Evolutionary conservation across 1,284 basidiomycete species (phyloP), one percentile per base, ranked within the genome.

Genomic region (Fomitopsis schrenkii): DNA sequence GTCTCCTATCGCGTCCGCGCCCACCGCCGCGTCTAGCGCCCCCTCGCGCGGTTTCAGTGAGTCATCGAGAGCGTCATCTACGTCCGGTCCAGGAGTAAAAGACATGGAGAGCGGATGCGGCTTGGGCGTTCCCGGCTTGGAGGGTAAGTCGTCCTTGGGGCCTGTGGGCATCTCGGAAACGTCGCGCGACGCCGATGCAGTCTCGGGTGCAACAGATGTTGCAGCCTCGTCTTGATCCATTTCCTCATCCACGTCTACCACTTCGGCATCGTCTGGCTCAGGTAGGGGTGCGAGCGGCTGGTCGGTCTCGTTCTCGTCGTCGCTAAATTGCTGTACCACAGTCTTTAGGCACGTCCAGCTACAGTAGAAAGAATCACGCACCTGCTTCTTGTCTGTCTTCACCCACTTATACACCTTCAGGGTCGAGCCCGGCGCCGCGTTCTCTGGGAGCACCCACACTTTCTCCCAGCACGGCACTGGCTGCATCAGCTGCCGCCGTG

Each of bases 381-480:
- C 90, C 78, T 90, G 90, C 56, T 78, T 77, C 72, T 85, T 88
- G 59, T 91, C 87, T 9, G 88, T 89, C 70, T 85, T 88, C 14
- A 87, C 81, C 90, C 90, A 92, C 69, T 85, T 87, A 70, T 79
- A 84, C 22, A 91, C 78, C 67, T 84, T 87, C 50, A 92, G 72
- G 12, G 76, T 80, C n/a, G 88, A 81, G 40, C 82, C 82, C 30
- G 82, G 71, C 28, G 81, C 67, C 33, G 80, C 75, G 59, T 77
- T 79, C 61, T 86, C 85, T 42, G 86, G 82, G 22, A 79, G 70
- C 5, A 81, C 76, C 87, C 87, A 89, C 30, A 79, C 76, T 74
- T 87, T 89, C 73, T 91, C 90, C 90, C 89, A 92, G 64, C 85
- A 88, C 44, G 81, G 82, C 35, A 91, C 90, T 6, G 90, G 90